Conservation (phyloP, 306 rosid species). For the Neltuma alba region DNA sequence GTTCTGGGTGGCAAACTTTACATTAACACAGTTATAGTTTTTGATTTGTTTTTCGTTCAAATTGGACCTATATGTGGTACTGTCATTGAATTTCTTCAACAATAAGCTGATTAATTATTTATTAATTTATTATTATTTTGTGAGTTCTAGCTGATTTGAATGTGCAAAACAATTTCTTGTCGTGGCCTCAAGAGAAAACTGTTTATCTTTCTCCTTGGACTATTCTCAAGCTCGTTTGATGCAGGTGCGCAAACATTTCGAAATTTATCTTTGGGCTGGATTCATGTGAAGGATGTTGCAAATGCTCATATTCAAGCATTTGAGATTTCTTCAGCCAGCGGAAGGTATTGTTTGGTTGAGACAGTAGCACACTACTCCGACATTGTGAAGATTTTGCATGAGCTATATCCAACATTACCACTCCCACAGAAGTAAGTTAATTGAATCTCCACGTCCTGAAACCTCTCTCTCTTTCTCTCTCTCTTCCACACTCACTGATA, state of each 20-base stretch:
- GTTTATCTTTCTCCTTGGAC: not conserved
- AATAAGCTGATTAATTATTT: not conserved
- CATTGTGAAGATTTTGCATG: constrained; percentile 1
- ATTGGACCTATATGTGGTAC: not conserved
- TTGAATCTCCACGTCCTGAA: constrained; percentile 16
- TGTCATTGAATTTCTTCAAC: not conserved
- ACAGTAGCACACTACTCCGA: not conserved
- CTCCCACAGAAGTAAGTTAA: constrained; percentile 63
- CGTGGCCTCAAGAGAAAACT: not conserved
- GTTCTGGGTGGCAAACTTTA: not conserved
- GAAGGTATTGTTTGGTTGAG: constrained; percentile 13
- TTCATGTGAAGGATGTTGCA: constrained; percentile 7
- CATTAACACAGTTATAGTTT: not conserved
- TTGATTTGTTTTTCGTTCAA: not conserved
- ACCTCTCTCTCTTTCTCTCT: not conserved
- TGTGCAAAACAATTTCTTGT: not conserved
- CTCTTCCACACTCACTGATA: too few relatives aligned
- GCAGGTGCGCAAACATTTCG: constrained; percentile 65
- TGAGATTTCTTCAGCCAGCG: constrained; percentile 13
- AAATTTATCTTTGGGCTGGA: constrained; percentile 32
- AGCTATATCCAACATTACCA: constrained; percentile 58
- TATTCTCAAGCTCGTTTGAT: constrained; percentile 29
- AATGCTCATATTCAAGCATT: constrained; percentile 15
- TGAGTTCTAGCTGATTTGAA: not conserved
- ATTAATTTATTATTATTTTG: not conserved